These are phyloP conservation scores for Gonapodya prolifera DNA, from an alignment of 192 early-diverging fungal genomes.

Conservation along the genomic window DNA sequence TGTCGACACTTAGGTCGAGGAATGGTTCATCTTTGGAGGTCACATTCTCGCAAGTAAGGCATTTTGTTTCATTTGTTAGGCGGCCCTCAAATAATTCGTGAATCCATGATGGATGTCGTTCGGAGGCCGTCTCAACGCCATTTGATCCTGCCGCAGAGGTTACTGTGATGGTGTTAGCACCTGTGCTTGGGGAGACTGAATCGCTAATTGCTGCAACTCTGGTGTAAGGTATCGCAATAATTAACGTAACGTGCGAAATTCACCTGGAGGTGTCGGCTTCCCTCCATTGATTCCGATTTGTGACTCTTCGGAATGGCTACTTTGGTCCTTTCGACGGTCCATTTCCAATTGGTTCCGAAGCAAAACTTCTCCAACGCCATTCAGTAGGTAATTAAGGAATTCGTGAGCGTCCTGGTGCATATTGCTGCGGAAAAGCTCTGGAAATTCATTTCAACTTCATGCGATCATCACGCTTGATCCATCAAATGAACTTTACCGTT, in stretches of 20 bases:
- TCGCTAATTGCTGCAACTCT: not conserved
- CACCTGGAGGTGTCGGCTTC: not conserved
- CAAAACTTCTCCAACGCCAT: slow-evolving; percentile 76
- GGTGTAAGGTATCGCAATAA: too few species aligned
- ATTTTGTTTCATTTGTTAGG: slow-evolving; percentile 92
- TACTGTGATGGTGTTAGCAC: not conserved
- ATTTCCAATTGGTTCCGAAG: slow-evolving; percentile 26
- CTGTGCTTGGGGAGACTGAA: not conserved
- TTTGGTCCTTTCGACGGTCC: not conserved
- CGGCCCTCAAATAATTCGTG: slow-evolving; percentile 92
- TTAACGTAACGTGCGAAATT: not conserved
- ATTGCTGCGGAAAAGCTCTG: slow-evolving; percentile 83
- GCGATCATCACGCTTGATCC: not conserved
- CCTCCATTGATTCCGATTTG: slow-evolving; percentile 3
- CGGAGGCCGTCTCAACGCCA: not conserved
- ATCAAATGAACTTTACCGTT: slow-evolving; percentile 49
- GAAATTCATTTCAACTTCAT: not conserved
- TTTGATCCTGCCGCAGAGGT: not conserved
- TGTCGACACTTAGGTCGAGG: slow-evolving; percentile 90
- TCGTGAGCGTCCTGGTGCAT: slow-evolving; percentile 99
- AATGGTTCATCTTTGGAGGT: slow-evolving; percentile 90
- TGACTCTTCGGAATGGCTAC: not conserved
- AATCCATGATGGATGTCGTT: slow-evolving; percentile 60
- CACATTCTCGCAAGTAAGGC: slow-evolving; percentile 90
- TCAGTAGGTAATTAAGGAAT: slow-evolving; percentile 88